Evolutionary conservation across 106 monocot species (phyloP).

Genomic region (Iris macrosiphon): DNA sequence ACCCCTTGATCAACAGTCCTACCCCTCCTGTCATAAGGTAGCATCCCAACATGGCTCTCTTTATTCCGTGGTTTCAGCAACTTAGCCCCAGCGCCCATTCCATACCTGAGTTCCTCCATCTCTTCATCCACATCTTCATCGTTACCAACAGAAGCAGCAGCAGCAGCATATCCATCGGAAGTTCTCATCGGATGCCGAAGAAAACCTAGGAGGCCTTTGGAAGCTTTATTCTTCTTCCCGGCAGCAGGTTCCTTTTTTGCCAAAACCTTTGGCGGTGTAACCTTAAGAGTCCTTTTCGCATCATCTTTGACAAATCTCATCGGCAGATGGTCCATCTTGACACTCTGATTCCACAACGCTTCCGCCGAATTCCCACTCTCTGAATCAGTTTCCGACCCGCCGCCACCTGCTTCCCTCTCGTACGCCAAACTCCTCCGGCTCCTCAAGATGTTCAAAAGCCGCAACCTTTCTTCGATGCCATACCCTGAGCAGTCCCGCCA

Average conservation of each 20-base stretch:
- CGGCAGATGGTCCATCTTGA: constrained; percentile 15
- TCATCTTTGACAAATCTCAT: constrained; percentile 34
- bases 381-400: constrained; percentile 28
- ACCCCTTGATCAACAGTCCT: constrained; percentile 32
- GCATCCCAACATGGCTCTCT: constrained; percentile 1
- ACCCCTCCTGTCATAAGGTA: constrained; percentile 9
- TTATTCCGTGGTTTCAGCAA: constrained; percentile 36
- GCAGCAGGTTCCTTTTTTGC: constrained; percentile 17
- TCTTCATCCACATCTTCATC: constrained; percentile 19
- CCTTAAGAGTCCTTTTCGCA: constrained; percentile 37
- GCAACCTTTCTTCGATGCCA: constrained; percentile 55
- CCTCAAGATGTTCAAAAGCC: constrained; percentile 30
- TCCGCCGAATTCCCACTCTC: constrained; percentile 30
- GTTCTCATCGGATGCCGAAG: no score
- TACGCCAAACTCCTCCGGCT: constrained; percentile 19
- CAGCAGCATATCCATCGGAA: no score
- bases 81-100: constrained; percentile 5
- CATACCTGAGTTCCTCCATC: constrained; percentile 23
- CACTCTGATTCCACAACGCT: constrained; percentile 12
- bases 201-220: constrained; percentile 1
- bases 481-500: constrained; percentile 51
- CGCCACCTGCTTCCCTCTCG: constrained; percentile 1
- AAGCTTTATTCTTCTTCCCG: constrained; percentile 7
- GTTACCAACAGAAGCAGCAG: constrained; percentile 3
- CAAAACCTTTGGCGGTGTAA: constrained; percentile 23